Evolutionary conservation across 495 filamentous ascomycete genomes (phyloP).

Genomic region (Bacidia gigantensis): DNA sequence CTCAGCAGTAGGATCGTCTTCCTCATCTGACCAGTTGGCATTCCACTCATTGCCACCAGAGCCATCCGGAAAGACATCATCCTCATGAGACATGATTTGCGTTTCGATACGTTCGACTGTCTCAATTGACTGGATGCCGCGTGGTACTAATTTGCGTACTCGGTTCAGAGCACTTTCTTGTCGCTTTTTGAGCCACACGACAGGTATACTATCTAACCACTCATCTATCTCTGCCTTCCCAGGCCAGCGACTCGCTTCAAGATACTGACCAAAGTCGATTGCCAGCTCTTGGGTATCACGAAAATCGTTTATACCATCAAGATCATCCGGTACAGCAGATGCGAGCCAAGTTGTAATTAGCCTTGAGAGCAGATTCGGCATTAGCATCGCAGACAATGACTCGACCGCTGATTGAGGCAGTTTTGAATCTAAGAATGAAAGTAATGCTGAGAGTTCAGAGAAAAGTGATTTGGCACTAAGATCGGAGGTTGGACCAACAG

Average conservation of each 20-base stretch:
- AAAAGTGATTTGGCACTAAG: conserved; percentile 29
- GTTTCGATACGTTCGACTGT: conserved; percentile 76
- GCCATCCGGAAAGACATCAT: conserved; percentile 46
- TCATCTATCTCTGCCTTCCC: conserved; percentile 56
- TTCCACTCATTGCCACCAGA: conserved; percentile 59
- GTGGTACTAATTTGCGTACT: conserved; percentile 52
- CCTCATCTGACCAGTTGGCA: conserved; percentile 53
- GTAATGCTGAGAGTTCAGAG: conserved; percentile 43
- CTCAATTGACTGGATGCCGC: conserved; percentile 46
- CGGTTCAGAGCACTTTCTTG: conserved; percentile 61
- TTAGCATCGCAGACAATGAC: conserved; percentile 49
- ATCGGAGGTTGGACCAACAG: conserved; percentile 11
- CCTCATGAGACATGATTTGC: conserved; percentile 53
- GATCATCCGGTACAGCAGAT: conserved; percentile 55
- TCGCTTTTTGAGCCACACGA: conserved; percentile 75
- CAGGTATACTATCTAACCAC: conserved; percentile 68
- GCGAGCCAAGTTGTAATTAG: conserved; percentile 63
- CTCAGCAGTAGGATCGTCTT: conserved; percentile 19
- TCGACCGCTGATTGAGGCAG: conserved; percentile 50
- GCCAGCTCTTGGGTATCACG: conserved; percentile 47
- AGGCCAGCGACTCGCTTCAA: conserved; percentile 51
- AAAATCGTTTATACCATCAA: conserved; percentile 56
- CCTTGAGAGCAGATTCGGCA: conserved; percentile 49
- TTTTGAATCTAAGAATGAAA: conserved; percentile 48
- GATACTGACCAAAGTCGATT: conserved; percentile 43